phyloP scores from a whole-genome alignment of 2,329 filamentous ascomycete species.

The Ascosphaera apis region DNA sequence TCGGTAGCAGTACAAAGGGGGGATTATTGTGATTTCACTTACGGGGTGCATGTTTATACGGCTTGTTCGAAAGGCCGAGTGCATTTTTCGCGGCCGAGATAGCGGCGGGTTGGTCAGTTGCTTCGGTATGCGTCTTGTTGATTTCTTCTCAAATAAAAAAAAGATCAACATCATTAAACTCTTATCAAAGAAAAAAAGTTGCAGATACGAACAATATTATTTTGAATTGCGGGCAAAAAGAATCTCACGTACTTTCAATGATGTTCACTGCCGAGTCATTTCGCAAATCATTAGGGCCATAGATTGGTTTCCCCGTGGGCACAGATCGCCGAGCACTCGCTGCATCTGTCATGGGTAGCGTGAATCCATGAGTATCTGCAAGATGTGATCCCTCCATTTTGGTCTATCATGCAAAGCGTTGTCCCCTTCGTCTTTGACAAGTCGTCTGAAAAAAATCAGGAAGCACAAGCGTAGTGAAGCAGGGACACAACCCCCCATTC shows the following conservation, averaged over 20 bases:
- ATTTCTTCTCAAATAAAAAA: no score
- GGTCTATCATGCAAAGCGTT: neutral
- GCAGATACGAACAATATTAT: neutral
- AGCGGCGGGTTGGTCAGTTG: neutral
- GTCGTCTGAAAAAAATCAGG: no score
- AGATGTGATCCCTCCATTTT: neutral
- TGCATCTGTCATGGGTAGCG: neutral
- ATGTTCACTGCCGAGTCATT: neutral
- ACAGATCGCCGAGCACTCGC: neutral
- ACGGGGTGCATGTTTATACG: neutral
- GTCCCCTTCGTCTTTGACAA: no score
- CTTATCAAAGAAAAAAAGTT: neutral
- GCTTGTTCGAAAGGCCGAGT: neutral
- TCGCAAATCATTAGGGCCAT: neutral
- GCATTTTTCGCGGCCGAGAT: neutral
- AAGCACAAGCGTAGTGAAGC: no score
- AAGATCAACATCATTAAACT: neutral
- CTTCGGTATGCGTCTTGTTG: neutral
- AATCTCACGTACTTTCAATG: neutral
- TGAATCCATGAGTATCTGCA: neutral
- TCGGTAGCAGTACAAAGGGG: neutral
- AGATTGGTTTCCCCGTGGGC: neutral
- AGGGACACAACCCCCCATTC: no score
- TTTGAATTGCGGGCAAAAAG: neutral
- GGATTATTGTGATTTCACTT: neutral